Conservation (phyloP, 192 early-diverging fungal genomes). For the Mortierella claussenii region DNA sequence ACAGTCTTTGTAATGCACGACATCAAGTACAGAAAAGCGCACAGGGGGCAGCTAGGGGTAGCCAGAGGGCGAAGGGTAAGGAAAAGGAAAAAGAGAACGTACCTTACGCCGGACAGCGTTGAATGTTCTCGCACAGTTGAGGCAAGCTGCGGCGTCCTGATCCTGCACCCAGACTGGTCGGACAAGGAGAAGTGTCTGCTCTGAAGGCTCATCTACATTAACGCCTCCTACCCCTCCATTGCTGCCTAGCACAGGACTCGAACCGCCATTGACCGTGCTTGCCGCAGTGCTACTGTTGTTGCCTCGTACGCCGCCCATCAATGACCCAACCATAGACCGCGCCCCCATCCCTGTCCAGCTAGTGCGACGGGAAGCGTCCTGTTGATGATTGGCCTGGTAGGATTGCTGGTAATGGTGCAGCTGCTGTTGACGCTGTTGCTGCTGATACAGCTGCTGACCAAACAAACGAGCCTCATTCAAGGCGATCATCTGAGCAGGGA, state of each 20-base stretch:
- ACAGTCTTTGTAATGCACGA: too few relatives aligned
- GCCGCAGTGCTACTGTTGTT: constrained; percentile 12
- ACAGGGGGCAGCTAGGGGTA: too few relatives aligned
- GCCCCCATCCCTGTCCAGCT: constrained; percentile 13
- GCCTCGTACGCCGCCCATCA: constrained; percentile 4
- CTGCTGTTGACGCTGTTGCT: constrained; percentile 27
- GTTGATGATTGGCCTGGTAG: neutral
- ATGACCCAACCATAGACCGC: constrained; percentile 18
- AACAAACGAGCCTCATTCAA: constrained; percentile 26
- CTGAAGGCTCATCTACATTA: constrained; percentile 23
- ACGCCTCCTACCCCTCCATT: constrained; percentile 1
- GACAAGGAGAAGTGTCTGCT: constrained; percentile 56
- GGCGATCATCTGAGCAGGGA: constrained; percentile 12
- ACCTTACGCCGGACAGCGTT: constrained; percentile 60
- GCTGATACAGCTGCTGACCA: constrained; percentile 26
- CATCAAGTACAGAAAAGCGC: too few relatives aligned
- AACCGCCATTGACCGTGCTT: constrained; percentile 27
- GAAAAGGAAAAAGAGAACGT: too few relatives aligned
- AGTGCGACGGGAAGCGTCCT: neutral
- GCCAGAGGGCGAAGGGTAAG: too few relatives aligned
- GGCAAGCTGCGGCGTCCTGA: constrained; percentile 56
- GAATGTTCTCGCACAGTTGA: constrained; percentile 55
- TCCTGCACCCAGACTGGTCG: constrained; percentile 64
- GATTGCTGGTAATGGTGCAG: constrained; percentile 1
- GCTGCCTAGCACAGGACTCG: constrained; percentile 18